Evolutionary conservation across 208 protist genomes (phyloP), one percentile per base, ranked within the genome.

Genomic region (Trypanosoma melophagium): DNA sequence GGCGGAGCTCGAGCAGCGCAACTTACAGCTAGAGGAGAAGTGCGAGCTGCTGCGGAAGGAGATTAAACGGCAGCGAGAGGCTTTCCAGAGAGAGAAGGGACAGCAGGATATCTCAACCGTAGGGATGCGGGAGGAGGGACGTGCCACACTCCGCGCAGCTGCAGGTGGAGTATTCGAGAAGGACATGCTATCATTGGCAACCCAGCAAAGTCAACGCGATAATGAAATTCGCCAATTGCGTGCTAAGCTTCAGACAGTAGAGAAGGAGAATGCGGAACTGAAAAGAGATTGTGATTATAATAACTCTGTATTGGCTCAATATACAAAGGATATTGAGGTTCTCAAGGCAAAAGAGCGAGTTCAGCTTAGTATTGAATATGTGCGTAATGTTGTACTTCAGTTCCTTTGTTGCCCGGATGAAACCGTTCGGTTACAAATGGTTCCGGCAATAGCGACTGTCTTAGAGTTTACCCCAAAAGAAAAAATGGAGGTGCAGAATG

Each of bases 361-460:
- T 22, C 86, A 89, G 24, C 21, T 85, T 9, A 83, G 87, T 53
- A 79, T 86, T 14, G 83, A 91, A 60, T 96, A 96, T 61, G 78
- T 92, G 35, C 79, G 80, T 17, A 96, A 93, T 65, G 84, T 96
- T 31, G 69, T 96, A 13, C 65, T 86, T 4, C 87, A 89, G 62
- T 96, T 85, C 50, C 78, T 96, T 14, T 92, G 79, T 41, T 69
- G 58, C 44, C 71, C 87, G 0, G 65, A 66, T 19, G 84, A 87
- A 12, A 81, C 87, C 13, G 28, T 92, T 31, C 84, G 90, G 2
- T 69, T 87, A 5, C 82, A 91, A 64, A 93, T 96, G 86, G 88
- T 96, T 14, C 90, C 90, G 0, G 90, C 87, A 8, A 96, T 96
- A 53, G 77, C 81, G n/a, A 91, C 90, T 8, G 87, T 93, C 8